Conservation (phyloP, 441 rosid genomes). For the Gossypium schwendimanii region DNA sequence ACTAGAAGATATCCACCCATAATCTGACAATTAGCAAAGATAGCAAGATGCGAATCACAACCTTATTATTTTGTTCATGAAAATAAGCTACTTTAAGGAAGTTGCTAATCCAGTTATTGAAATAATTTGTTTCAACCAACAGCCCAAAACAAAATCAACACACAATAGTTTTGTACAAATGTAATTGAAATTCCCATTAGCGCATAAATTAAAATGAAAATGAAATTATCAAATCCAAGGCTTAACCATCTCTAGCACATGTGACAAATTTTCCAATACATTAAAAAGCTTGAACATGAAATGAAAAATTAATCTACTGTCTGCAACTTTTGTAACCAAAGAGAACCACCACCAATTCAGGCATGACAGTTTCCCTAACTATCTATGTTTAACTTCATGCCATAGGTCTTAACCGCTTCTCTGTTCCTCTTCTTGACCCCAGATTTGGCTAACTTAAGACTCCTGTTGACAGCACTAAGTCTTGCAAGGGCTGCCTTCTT, state of each 20-base stretch:
- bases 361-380: not conserved
- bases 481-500: constrained; percentile 39
- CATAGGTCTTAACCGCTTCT: constrained; percentile 28
- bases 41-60: too few species aligned
- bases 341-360: not conserved
- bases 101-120: not conserved
- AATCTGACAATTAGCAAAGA: too few species aligned
- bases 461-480: constrained; percentile 43
- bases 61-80: too few species aligned
- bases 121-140: not conserved
- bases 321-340: not conserved
- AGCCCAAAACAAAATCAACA: not conserved
- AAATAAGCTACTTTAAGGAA: too few species aligned
- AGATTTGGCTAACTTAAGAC: constrained; percentile 54
- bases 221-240: too few species aligned
- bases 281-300: too few species aligned
- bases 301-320: not conserved
- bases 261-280: too few species aligned
- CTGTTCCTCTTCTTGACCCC: constrained; percentile 59
- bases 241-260: too few species aligned
- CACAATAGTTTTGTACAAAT: too few species aligned
- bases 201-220: too few species aligned
- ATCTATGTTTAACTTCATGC: constrained; percentile 23
- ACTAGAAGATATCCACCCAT: too few species aligned
- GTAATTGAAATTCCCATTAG: too few species aligned